Evolutionary conservation across 768 basidiomycete species (phyloP).

Genomic region (Daedalea quercina): DNA sequence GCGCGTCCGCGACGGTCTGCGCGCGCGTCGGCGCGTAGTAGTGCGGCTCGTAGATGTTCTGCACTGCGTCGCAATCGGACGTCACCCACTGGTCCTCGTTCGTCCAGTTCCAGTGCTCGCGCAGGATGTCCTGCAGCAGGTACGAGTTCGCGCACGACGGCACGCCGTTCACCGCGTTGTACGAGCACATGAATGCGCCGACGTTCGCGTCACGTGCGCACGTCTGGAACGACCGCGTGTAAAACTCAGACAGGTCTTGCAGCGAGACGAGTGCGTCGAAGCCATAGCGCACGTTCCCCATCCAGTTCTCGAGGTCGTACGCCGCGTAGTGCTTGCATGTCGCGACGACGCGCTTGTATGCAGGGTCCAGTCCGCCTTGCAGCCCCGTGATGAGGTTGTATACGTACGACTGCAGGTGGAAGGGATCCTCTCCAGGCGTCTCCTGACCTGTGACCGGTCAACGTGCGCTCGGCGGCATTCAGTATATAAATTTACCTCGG

Average conservation of each 20-base stretch:
- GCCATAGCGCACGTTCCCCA: conserved; percentile 38
- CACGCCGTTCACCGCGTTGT: conserved; percentile 55
- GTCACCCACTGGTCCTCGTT: conserved; percentile 48
- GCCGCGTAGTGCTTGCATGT: conserved; percentile 59
- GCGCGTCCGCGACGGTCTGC: conserved; percentile 39
- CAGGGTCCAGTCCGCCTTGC: conserved; percentile 51
- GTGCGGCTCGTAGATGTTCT: conserved; percentile 45
- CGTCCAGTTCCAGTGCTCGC: conserved; percentile 44
- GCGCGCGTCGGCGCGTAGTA: conserved; percentile 37
- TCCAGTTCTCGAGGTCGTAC: conserved; percentile 54
- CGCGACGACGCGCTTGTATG: conserved; percentile 43
- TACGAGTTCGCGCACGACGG: conserved; percentile 49
- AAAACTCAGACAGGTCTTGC: conserved; percentile 52
- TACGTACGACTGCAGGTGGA: conserved; percentile 46
- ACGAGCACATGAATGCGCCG: conserved; percentile 56
- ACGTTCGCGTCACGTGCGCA: conserved; percentile 59
- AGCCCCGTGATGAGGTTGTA: conserved; percentile 46
- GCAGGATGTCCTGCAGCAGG: conserved; percentile 43
- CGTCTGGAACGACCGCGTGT: conserved; percentile 48
- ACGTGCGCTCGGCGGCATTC: not conserved
- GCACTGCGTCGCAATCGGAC: conserved; percentile 49
- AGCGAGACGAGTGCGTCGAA: conserved; percentile 49
- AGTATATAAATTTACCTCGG: conserved; percentile 22
- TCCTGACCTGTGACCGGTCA: conserved; percentile 32
- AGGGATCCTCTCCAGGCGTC: conserved; percentile 56